Conservation (phyloP, 352 stramenopile genomes). For the Blastocystis sp. region DNA sequence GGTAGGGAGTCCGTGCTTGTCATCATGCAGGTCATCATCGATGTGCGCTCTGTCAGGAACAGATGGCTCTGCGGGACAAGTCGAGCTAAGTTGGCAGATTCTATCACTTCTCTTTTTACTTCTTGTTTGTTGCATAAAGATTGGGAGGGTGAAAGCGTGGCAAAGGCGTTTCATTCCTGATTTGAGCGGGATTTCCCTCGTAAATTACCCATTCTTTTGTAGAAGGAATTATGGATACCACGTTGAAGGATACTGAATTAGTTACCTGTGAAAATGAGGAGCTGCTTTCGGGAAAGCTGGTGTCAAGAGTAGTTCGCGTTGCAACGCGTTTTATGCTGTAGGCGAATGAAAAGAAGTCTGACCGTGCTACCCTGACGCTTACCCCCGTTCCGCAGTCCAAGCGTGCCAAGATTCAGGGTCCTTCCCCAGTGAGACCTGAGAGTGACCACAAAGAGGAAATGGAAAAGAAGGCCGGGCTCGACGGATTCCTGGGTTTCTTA, state of each 20-base stretch:
- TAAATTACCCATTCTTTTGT: background rate
- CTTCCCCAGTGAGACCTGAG: background rate
- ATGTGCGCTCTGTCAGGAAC: background rate
- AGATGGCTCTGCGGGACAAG: background rate
- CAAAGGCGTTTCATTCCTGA: background rate
- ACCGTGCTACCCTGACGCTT: background rate
- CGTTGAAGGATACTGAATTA: background rate
- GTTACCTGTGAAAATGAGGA: background rate
- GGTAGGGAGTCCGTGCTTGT: background rate
- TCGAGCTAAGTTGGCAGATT: too few species aligned
- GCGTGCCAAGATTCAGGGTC: background rate
- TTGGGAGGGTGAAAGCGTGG: background rate
- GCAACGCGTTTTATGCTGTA: background rate
- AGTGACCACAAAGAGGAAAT: background rate
- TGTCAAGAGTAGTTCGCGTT: background rate
- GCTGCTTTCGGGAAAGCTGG: background rate
- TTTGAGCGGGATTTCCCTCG: background rate
- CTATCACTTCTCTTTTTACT: too few species aligned
- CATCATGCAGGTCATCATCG: background rate
- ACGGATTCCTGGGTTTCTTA: slow-evolving; percentile 11
- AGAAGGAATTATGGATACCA: background rate
- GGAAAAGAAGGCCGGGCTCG: background rate
- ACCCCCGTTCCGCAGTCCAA: background rate
- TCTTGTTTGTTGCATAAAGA: slow-evolving; percentile 14
- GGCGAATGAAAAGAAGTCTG: background rate